Conservation (phyloP, 192 early-diverging fungal genomes). For the Helicostylum pulchrum region DNA sequence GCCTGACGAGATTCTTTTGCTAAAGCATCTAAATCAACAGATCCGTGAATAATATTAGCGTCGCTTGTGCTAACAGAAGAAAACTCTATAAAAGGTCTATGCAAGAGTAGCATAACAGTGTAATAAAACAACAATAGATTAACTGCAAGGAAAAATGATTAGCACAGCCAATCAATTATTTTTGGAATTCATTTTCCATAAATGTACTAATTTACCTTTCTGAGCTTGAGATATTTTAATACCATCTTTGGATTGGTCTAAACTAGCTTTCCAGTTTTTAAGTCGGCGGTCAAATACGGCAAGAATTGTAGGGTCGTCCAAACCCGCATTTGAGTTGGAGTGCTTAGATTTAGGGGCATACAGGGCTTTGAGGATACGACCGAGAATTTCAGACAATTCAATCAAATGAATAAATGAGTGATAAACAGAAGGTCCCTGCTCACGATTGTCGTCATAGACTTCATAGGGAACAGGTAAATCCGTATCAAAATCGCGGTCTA, state of each 20-base stretch:
- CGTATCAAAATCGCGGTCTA: conserved; percentile 38
- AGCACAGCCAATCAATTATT: not conserved
- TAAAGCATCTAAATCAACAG: conserved; percentile 5
- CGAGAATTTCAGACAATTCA: conserved; percentile 49
- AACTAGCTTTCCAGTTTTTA: conserved; percentile 23
- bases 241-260: conserved; percentile 17
- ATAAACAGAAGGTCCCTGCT: conserved; percentile 16
- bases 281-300: conserved; percentile 36
- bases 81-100: conserved; percentile 47
- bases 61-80: conserved; percentile 1
- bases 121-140: conserved; percentile 43
- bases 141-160: conserved; percentile 1
- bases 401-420: conserved; percentile 45
- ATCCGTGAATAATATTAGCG: not conserved
- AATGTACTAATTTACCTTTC: conserved; percentile 22
- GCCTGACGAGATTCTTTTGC: conserved; percentile 22
- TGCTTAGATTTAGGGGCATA: conserved; percentile 47
- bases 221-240: conserved; percentile 15
- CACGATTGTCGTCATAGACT: conserved; percentile 23
- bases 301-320: conserved; percentile 46
- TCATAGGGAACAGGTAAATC: conserved; percentile 30
- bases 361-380: conserved; percentile 44
- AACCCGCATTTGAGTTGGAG: conserved; percentile 35
- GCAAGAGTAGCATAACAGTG: conserved; percentile 40
- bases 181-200: not conserved